Evolutionary conservation across 148 eudicot genomes (phyloP).

Genomic region (Fallopia convolvulus): DNA sequence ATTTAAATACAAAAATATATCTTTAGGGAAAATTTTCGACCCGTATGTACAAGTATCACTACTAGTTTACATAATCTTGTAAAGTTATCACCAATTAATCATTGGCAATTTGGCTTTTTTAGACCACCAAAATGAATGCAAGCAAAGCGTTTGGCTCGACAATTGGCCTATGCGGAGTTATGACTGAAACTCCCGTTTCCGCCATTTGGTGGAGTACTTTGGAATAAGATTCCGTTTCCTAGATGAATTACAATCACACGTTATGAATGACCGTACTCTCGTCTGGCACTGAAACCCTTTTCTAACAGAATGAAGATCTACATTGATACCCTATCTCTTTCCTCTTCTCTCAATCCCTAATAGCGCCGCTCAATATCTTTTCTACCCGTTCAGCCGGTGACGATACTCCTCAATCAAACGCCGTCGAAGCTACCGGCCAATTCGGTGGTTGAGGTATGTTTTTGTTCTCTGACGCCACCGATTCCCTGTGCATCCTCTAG

Average conservation of each 20-base stretch:
- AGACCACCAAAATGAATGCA: too few relatives aligned
- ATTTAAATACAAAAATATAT: too few relatives aligned
- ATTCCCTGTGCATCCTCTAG: background rate
- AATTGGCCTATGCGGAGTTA: background rate
- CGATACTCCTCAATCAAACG: background rate
- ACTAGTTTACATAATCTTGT: too few relatives aligned
- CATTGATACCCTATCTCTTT: background rate
- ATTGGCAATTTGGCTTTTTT: too few relatives aligned
- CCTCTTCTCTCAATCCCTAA: background rate
- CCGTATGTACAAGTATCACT: too few relatives aligned
- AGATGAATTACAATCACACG: background rate
- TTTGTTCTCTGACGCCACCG: background rate
- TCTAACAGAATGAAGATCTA: background rate
- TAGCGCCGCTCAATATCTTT: background rate
- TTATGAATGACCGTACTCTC: background rate
- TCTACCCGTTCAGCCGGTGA: background rate
- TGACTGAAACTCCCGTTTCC: background rate
- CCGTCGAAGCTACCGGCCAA: background rate
- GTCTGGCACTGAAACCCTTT: background rate
- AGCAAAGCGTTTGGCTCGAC: background rate
- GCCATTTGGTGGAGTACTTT: background rate
- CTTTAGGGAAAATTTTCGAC: too few relatives aligned
- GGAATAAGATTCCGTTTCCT: background rate
- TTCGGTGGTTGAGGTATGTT: background rate
- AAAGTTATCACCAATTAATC: too few relatives aligned